Evolutionary conservation across 2,329 filamentous ascomycete species (phyloP).

Genomic region (Colletotrichum orbiculare): DNA sequence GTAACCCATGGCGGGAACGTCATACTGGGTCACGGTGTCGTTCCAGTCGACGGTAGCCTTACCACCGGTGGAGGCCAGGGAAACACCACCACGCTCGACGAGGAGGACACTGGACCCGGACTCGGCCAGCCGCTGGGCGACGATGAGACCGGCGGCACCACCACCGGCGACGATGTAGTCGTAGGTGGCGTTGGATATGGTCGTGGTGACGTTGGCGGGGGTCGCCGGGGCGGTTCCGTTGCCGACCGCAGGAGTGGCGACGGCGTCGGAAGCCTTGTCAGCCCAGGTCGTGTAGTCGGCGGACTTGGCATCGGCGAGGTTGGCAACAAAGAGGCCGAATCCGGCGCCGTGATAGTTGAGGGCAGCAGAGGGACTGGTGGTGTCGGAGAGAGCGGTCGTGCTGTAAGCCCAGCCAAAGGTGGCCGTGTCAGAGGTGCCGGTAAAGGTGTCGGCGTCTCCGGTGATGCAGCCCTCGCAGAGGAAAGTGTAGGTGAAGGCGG

Average conservation of each 20-base stretch:
- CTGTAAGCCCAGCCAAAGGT: slow-evolving; percentile 36
- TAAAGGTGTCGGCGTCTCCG: slow-evolving; percentile 42
- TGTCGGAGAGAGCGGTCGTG: slow-evolving; percentile 36
- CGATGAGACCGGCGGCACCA: slow-evolving; percentile 36
- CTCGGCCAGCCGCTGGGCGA: slow-evolving; percentile 36
- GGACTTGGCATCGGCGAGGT: slow-evolving; percentile 37
- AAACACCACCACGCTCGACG: slow-evolving; percentile 32
- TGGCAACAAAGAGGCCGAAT: slow-evolving; percentile 39
- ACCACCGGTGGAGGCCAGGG: slow-evolving; percentile 35
- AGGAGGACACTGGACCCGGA: slow-evolving; percentile 38
- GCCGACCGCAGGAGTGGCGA: slow-evolving; percentile 25
- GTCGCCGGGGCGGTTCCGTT: slow-evolving; percentile 24
- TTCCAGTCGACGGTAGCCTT: slow-evolving; percentile 43
- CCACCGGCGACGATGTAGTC: slow-evolving; percentile 38
- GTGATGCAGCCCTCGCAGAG: slow-evolving; percentile 55
- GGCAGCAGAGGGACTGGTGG: slow-evolving; percentile 33
- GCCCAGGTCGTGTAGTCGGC: slow-evolving; percentile 39
- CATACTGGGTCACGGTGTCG: slow-evolving; percentile 39
- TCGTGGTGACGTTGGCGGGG: slow-evolving; percentile 33
- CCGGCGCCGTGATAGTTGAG: slow-evolving; percentile 39
- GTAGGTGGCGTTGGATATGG: slow-evolving; percentile 35
- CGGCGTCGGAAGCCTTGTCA: slow-evolving; percentile 41
- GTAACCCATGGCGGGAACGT: slow-evolving; percentile 39
- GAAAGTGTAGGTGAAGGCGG: slow-evolving; percentile 61
- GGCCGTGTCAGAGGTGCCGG: slow-evolving; percentile 21